Base-by-base conservation (phyloP, 2,329 filamentous ascomycete species). In the Penicillium janthinellum region DNA sequence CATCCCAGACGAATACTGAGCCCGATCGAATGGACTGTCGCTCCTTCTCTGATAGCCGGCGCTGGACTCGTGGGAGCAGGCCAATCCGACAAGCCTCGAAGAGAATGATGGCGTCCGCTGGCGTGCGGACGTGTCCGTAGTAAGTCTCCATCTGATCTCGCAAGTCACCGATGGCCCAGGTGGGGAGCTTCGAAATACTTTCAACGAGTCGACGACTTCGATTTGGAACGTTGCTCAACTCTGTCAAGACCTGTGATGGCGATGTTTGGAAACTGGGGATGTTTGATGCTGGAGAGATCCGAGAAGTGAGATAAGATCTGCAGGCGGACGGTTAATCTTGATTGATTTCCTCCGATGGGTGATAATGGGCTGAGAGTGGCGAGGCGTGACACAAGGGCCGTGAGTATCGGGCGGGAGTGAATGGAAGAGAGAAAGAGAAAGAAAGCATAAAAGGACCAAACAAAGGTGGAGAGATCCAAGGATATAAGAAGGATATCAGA, bases 1-100 rank as follows among this genome's bases (percentile, higher is more conserved):
- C 95, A 76, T 99, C 95, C 95, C 95, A 99, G n/a, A 99, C 95
- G 71, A 98, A 99, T 3, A 99, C 94, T 0, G 95, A 99, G 45
- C 95, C 95, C 0, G 94, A 96, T 72, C 92, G 89, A 75, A 99
- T 99, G 4, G 92, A 92, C 74, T 97, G 93, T 62, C 95, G 87
- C 79, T 99, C 95, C 79, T 98, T 98, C 78, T 99, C 95, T 2
- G 95, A 98, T 60, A 97, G 80, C 70, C 95, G 86, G 67, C 95
- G 86, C 80, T 98, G 95, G 5, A 99, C 95, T 66, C 95, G 88
- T 34, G 95, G 95, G 50, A 98, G 81, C 51, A 96, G 82, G 56
- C 95, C 95, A 48, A 96, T 83, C 65, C 94, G 86, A 77, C 94
- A 99, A 61, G 95, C 95, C 79, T 98, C 95, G 74, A 99, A 98